Percentiles rank a stretch among this genome's conserved stretches.
These are phyloP conservation scores for Pseudopyricularia javanii DNA, from an alignment of 2,329 filamentous ascomycete genomes.

Conservation along the genomic window DNA sequence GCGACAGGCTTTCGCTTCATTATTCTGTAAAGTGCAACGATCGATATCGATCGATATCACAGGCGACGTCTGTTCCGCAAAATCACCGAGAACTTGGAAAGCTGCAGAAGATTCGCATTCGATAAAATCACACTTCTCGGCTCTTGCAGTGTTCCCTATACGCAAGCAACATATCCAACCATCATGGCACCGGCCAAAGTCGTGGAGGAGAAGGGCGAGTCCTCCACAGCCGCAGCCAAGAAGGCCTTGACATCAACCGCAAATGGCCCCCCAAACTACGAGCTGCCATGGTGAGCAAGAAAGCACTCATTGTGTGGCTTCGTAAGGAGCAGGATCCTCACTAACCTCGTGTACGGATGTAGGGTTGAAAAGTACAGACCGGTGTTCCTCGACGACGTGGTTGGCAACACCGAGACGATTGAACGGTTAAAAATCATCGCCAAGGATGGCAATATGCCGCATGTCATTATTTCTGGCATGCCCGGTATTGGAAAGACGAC, in stretches of 20 bases:
- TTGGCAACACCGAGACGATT: constrained; percentile 95
- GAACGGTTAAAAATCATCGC: constrained; percentile 97
- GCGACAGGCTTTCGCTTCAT: background rate
- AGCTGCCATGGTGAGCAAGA: constrained; percentile 59
- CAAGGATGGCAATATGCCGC: constrained; percentile 97
- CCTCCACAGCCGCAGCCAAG: constrained; percentile 45
- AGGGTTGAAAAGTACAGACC: constrained; percentile 99
- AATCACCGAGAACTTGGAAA: background rate
- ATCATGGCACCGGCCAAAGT: constrained; percentile 35
- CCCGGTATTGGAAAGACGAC: constrained; percentile 98
- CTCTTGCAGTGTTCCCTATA: background rate
- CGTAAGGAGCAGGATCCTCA: background rate
- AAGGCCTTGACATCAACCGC: constrained; percentile 37
- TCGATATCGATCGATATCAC: background rate
- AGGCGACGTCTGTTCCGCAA: background rate
- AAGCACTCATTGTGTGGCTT: background rate
- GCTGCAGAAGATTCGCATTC: background rate
- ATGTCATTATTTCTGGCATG: constrained; percentile 99
- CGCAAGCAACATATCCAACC: background rate
- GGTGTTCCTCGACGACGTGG: constrained; percentile 88
- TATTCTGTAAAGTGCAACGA: background rate
- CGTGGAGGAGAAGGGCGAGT: constrained; percentile 42
- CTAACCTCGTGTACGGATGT: constrained; percentile 8
- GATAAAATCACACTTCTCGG: background rate
- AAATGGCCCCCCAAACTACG: constrained; percentile 47